These are phyloP conservation scores for Breynia disticha DNA, from an alignment of 441 rosid genomes.

Conservation along the genomic window DNA sequence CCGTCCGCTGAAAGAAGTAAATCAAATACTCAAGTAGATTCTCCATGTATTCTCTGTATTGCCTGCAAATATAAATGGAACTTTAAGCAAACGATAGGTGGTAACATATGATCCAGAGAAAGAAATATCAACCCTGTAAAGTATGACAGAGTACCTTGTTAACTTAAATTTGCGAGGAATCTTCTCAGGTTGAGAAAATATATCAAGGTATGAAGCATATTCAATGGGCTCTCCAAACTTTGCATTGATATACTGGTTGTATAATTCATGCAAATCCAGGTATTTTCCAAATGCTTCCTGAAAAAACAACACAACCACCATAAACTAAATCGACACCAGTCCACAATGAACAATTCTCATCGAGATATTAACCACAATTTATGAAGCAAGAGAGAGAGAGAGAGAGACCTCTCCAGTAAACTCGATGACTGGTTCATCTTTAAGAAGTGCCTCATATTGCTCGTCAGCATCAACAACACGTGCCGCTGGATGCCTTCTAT, in stretches of 20 bases:
- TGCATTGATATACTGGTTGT: slow-evolving; percentile 69
- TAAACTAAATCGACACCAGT: background rate
- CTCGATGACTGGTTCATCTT: slow-evolving; percentile 73
- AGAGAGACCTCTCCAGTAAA: slow-evolving; percentile 83
- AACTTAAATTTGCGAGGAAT: slow-evolving; percentile 50
- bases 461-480: slow-evolving; percentile 64
- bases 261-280: slow-evolving; percentile 87
- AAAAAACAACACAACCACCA: slow-evolving; percentile 9
- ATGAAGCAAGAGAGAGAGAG: background rate
- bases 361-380: too few species aligned
- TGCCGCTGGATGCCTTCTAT: slow-evolving; percentile 78
- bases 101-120: slow-evolving; percentile 13
- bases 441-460: slow-evolving; percentile 61
- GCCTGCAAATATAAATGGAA: slow-evolving; percentile 38
- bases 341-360: background rate
- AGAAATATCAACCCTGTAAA: slow-evolving; percentile 6
- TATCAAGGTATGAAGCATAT: slow-evolving; percentile 76
- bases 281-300: slow-evolving; percentile 88
- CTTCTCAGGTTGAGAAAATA: slow-evolving; percentile 53
- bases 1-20: slow-evolving; percentile 74
- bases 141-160: slow-evolving; percentile 35
- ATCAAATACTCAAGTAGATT: slow-evolving; percentile 72
- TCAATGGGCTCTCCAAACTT: slow-evolving; percentile 86
- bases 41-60: slow-evolving; percentile 73
- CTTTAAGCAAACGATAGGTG: slow-evolving; percentile 5